Base-by-base conservation (phyloP, 495 filamentous ascomycete genomes). In the Aspergillus heteromorphus region DNA sequence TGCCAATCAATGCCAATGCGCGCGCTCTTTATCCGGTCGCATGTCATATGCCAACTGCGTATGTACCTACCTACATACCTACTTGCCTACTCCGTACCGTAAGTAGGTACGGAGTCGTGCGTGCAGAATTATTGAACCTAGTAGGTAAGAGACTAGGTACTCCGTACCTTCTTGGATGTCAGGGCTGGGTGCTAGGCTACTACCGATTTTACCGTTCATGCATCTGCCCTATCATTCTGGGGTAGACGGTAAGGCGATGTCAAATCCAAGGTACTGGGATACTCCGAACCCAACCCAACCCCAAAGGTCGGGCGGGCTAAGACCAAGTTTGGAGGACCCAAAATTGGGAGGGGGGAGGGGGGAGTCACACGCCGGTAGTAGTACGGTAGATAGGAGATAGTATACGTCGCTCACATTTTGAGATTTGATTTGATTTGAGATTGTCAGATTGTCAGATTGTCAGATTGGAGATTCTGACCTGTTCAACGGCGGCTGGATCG, bases 401-500 rank as follows among this genome's bases (percentile, higher is more conserved):
- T 27, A 27, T 4, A 7, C 23, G 23, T 40, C 23, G 47, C 50
- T 61, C 59, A 57, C 55, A 57, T 59, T 61, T 56, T n/a, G n/a
- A n/a, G n/a, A n/a, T n/a, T n/a, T n/a, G n/a, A n/a, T n/a, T n/a
- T n/a, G n/a, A n/a, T n/a, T n/a, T n/a, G n/a, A n/a, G n/a, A n/a
- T n/a, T n/a, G n/a, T n/a, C n/a, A n/a, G n/a, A n/a, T n/a, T n/a
- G n/a, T n/a, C n/a, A n/a, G n/a, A n/a, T n/a, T n/a, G n/a, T n/a
- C n/a, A n/a, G n/a, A n/a, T n/a, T n/a, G n/a, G 49, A 13, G 51
- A 57, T 59, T 34, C 48, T n/a, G 59, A 62, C 59, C 50, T 65
- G 57, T 65, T 58, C 54, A 58, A 61, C 49, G 45, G 43, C 49
- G 20, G 49, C 19, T 58, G 52, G 55, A 58, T 56, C 55, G 55